Conservation (phyloP, 2,329 filamentous ascomycete genomes). For the Cladophialophora immunda region DNA sequence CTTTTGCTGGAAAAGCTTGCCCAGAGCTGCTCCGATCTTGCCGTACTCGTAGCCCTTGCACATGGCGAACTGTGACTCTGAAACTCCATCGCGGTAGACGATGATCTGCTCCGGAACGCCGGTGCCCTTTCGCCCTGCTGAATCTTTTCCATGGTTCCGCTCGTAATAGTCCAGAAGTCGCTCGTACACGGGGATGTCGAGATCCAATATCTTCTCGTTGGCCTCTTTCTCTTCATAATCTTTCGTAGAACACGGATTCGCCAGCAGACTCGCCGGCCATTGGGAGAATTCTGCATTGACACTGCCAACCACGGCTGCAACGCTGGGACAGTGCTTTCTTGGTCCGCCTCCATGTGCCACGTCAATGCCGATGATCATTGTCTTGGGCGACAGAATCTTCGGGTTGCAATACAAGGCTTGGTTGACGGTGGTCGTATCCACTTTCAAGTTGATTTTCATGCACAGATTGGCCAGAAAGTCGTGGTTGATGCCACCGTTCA, state of each 20-base stretch:
- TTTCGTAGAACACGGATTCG: slow-evolving; percentile 41
- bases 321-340: slow-evolving; percentile 67
- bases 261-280: slow-evolving; percentile 76
- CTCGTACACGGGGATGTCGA: slow-evolving; percentile 69
- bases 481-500: not conserved
- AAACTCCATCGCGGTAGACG: slow-evolving; percentile 88
- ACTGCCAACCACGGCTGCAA: slow-evolving; percentile 83
- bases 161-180: slow-evolving; percentile 70
- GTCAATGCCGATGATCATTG: slow-evolving; percentile 88
- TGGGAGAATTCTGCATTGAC: slow-evolving; percentile 74
- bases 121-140: slow-evolving; percentile 50
- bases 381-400: slow-evolving; percentile 70
- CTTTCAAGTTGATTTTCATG: slow-evolving; percentile 84
- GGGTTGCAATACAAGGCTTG: slow-evolving; percentile 65
- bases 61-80: slow-evolving; percentile 79
- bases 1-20: not conserved
- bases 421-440: slow-evolving; percentile 69
- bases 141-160: not conserved
- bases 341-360: slow-evolving; percentile 84
- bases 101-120: slow-evolving; percentile 75
- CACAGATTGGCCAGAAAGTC: slow-evolving; percentile 72
- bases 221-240: slow-evolving; percentile 31
- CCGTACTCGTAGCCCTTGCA: slow-evolving; percentile 73
- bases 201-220: slow-evolving; percentile 74
- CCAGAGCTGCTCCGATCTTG: slow-evolving; percentile 63